Evolutionary conservation across 2,329 filamentous ascomycete genomes (phyloP).

Genomic region (Alternaria sp.): DNA sequence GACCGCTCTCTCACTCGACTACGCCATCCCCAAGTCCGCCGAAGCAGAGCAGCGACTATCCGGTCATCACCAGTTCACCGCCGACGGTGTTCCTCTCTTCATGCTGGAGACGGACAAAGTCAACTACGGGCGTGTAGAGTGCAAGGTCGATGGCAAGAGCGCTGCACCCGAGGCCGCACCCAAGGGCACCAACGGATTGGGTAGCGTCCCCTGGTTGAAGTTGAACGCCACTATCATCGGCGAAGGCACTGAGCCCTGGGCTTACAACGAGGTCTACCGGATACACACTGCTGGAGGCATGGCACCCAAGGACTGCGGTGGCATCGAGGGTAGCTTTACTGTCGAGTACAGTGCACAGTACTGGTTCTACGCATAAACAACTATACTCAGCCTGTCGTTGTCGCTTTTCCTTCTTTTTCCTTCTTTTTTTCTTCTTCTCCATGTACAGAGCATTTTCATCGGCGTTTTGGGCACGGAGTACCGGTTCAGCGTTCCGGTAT

Average conservation of each 20-base stretch:
- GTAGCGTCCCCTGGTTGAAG: constrained; percentile 82
- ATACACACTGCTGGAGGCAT: constrained; percentile 84
- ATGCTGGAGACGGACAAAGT: constrained; percentile 69
- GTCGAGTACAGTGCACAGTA: constrained; percentile 87
- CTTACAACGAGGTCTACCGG: constrained; percentile 79
- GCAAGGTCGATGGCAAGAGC: constrained; percentile 68
- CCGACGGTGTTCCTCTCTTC: constrained; percentile 78
- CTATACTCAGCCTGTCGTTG: neutral
- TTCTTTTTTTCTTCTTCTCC: neutral
- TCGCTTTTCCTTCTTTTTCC: constrained; percentile 8
- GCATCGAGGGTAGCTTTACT: constrained; percentile 68
- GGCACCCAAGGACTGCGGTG: constrained; percentile 75
- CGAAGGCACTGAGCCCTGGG: constrained; percentile 31
- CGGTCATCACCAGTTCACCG: constrained; percentile 83
- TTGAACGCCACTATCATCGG: constrained; percentile 59
- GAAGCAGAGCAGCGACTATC: constrained; percentile 68
- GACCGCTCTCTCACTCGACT: constrained; percentile 72
- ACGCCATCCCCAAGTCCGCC: constrained; percentile 60
- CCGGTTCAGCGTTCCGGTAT: constrained; percentile 24
- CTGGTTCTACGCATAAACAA: constrained; percentile 61
- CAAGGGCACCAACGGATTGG: constrained; percentile 64
- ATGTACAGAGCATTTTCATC: constrained; percentile 45
- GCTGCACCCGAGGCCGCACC: constrained; percentile 69
- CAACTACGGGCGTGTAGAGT: constrained; percentile 67
- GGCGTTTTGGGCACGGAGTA: constrained; percentile 37